These are phyloP conservation scores for Camellia japonica DNA, from an alignment of 148 eudicot genomes.

Conservation along the genomic window DNA sequence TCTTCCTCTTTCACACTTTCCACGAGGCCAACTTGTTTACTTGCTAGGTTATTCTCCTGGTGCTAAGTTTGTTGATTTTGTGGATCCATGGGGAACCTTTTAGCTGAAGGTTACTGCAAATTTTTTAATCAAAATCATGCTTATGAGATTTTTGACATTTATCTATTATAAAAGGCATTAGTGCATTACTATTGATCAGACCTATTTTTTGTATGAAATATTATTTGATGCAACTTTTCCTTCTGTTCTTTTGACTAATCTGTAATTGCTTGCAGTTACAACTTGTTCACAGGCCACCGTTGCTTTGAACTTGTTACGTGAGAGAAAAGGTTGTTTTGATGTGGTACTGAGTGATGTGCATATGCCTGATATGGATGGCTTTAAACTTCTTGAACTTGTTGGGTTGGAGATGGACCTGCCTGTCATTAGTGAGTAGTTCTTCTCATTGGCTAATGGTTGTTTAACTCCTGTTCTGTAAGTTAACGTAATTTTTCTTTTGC, in stretches of 20 bases:
- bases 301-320: slow-evolving; percentile 49
- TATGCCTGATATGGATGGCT: slow-evolving; percentile 73
- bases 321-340: slow-evolving; percentile 49
- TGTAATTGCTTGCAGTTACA: slow-evolving; percentile 42
- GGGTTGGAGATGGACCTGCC: slow-evolving; percentile 67
- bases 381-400: slow-evolving; percentile 60
- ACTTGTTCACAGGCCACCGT: slow-evolving; percentile 41
- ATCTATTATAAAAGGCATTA: not conserved
- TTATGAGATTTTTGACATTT: not conserved
- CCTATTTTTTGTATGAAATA: not conserved
- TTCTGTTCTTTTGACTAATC: slow-evolving; percentile 2
- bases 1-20: not conserved
- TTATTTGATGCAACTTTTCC: not conserved
- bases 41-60: not conserved
- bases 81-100: not conserved
- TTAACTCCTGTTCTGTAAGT: not conserved
- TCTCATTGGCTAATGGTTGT: not conserved
- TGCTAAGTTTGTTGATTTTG: not conserved
- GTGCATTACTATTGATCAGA: not conserved
- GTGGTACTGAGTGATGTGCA: slow-evolving; percentile 62
- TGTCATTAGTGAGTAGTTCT: slow-evolving; percentile 45
- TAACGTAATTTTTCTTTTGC: slow-evolving; percentile 6
- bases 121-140: not conserved
- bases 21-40: not conserved
- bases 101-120: not conserved